Evolutionary conservation across 805 yeast species (phyloP).

Genomic region (Dipodascus geniculatus): DNA sequence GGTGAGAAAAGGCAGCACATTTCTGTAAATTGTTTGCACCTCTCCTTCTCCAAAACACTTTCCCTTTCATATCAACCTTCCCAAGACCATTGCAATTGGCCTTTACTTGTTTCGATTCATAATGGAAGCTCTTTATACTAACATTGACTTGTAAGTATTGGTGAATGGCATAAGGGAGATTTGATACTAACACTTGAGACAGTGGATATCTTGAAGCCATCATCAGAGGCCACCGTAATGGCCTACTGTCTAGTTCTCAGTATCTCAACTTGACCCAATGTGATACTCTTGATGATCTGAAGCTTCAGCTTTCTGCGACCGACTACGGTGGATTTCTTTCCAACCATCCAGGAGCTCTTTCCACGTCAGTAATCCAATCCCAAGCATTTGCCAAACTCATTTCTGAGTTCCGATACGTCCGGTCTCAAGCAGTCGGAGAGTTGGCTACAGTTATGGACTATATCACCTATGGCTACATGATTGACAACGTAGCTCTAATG

Average conservation of each 20-base stretch:
- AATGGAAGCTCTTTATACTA: slow-evolving; percentile 93
- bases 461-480: slow-evolving; percentile 95
- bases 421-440: slow-evolving; percentile 72
- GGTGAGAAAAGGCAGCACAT: neutral
- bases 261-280: slow-evolving; percentile 92
- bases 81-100: neutral
- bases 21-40: neutral
- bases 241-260: slow-evolving; percentile 64
- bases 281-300: slow-evolving; percentile 82
- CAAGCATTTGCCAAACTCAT: slow-evolving; percentile 62
- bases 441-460: slow-evolving; percentile 78
- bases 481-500: slow-evolving; percentile 90
- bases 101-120: slow-evolving; percentile 1
- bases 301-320: slow-evolving; percentile 86
- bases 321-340: slow-evolving; percentile 89
- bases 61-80: too few relatives aligned
- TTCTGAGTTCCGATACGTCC: slow-evolving; percentile 74
- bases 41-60: too few relatives aligned
- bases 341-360: slow-evolving; percentile 68
- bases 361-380: slow-evolving; percentile 80
- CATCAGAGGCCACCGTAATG: slow-evolving; percentile 87
- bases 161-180: neutral
- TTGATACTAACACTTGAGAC: neutral
- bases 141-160: slow-evolving; percentile 46
- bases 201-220: slow-evolving; percentile 88